Evolutionary conservation across 2,329 filamentous ascomycete genomes (phyloP).

Genomic region (Sporothrix variecibatus): DNA sequence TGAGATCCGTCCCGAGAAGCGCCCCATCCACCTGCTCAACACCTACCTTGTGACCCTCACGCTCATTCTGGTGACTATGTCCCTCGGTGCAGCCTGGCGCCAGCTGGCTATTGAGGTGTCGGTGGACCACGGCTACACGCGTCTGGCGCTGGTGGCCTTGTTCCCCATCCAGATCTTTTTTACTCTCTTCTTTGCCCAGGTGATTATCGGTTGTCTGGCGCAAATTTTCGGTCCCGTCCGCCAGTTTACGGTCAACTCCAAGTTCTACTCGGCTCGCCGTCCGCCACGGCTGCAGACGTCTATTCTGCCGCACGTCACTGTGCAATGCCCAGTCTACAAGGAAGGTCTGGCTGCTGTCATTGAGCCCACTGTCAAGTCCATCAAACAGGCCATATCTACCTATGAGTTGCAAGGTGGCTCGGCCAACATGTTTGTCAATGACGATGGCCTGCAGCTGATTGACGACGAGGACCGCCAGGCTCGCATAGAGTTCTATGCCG

Average conservation of each 20-base stretch:
- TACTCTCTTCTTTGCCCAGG: slow-evolving; percentile 78
- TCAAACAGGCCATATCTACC: slow-evolving; percentile 75
- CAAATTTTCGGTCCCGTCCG: slow-evolving; percentile 75
- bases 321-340: slow-evolving; percentile 88
- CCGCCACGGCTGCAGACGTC: slow-evolving; percentile 60
- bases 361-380: slow-evolving; percentile 72
- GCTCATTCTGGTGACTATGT: slow-evolving; percentile 63
- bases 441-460: slow-evolving; percentile 71
- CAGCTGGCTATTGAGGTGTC: slow-evolving; percentile 68
- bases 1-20: slow-evolving; percentile 62
- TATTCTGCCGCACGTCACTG: slow-evolving; percentile 71
- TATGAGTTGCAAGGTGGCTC: slow-evolving; percentile 78
- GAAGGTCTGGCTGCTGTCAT: slow-evolving; percentile 77
- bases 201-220: slow-evolving; percentile 73
- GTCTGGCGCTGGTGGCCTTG: slow-evolving; percentile 65
- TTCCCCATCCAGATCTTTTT: slow-evolving; percentile 77
- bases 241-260: slow-evolving; percentile 74
- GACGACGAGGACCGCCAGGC: slow-evolving; percentile 62
- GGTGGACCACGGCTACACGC: slow-evolving; percentile 63
- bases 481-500: slow-evolving; percentile 68
- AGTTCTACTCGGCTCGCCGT: slow-evolving; percentile 76
- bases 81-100: slow-evolving; percentile 69
- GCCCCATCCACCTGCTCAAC: slow-evolving; percentile 70
- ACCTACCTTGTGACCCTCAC: slow-evolving; percentile 68
- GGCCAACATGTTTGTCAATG: slow-evolving; percentile 75